These are phyloP conservation scores for Penicillium arizonense DNA, from an alignment of 495 filamentous ascomycete genomes.

Conservation along the genomic window DNA sequence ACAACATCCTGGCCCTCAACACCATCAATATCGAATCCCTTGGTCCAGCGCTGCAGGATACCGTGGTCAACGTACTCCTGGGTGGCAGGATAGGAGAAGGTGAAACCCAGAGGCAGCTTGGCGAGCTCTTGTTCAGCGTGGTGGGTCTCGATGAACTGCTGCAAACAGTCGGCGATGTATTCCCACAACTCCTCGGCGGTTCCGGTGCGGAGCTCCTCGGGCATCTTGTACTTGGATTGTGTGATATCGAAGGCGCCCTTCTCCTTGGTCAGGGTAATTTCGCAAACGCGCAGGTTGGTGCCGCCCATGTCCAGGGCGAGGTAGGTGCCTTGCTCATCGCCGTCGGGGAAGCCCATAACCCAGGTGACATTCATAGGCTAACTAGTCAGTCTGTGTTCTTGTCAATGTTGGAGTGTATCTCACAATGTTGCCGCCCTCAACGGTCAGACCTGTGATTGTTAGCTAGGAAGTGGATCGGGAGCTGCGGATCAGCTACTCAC, in stretches of 20 bases:
- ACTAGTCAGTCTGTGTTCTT: not conserved
- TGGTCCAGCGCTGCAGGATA: slow-evolving; percentile 95
- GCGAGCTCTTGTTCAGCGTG: slow-evolving; percentile 66
- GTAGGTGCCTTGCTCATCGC: slow-evolving; percentile 85
- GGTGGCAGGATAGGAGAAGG: slow-evolving; percentile 96
- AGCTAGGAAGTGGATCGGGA: not conserved
- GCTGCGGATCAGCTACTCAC: slow-evolving; percentile 40
- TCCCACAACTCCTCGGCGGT: slow-evolving; percentile 92
- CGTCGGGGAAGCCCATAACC: slow-evolving; percentile 92
- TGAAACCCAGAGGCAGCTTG: slow-evolving; percentile 84
- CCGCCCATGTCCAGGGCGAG: slow-evolving; percentile 97
- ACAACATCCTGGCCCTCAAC: slow-evolving; percentile 96
- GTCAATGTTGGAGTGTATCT: slow-evolving; percentile 32
- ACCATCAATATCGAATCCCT: slow-evolving; percentile 96
- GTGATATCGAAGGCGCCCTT: slow-evolving; percentile 98
- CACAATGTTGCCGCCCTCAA: slow-evolving; percentile 91
- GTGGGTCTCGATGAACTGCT: slow-evolving; percentile 94
- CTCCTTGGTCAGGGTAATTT: slow-evolving; percentile 85
- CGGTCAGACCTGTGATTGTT: slow-evolving; percentile 62
- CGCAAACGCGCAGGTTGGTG: slow-evolving; percentile 96
- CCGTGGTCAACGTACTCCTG: slow-evolving; percentile 97
- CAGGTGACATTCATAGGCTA: slow-evolving; percentile 99
- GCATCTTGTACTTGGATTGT: slow-evolving; percentile 97
- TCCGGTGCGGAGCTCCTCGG: slow-evolving; percentile 91
- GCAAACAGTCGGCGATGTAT: slow-evolving; percentile 94